phyloP scores from a whole-genome alignment of 176 grass and related monocot genomes.

The Areca catechu region DNA sequence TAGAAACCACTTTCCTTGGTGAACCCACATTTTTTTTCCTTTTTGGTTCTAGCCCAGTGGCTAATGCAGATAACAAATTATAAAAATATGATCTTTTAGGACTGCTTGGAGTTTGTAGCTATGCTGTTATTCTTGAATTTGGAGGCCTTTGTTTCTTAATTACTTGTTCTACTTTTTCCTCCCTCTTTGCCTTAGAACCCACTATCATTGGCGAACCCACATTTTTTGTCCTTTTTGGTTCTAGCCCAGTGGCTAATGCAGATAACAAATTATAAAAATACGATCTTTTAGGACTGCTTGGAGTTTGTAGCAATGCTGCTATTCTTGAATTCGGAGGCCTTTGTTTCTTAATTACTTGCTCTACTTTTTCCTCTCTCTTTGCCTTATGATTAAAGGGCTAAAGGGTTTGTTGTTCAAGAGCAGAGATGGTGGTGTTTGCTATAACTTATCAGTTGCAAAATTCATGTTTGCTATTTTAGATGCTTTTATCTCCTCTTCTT shows the following conservation, averaged over 20 bases:
- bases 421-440: too few species aligned
- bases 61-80: too few species aligned
- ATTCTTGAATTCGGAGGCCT: slow-evolving; percentile 3
- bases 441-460: too few species aligned
- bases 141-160: slow-evolving; percentile 1
- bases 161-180: neutral
- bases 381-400: too few species aligned
- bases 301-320: neutral
- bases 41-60: too few species aligned
- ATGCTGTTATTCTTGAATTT: neutral
- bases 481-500: neutral
- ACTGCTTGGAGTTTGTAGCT: slow-evolving; percentile 8
- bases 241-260: too few species aligned
- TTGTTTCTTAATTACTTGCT: neutral
- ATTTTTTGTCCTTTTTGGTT: too few species aligned
- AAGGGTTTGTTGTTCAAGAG: too few species aligned
- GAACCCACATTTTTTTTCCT: too few species aligned
- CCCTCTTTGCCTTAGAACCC: neutral
- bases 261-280: slow-evolving; percentile 8
- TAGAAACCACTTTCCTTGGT: too few species aligned
- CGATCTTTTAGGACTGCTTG: slow-evolving; percentile 13
- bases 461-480: too few species aligned
- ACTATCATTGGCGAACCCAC: too few species aligned
- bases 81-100: slow-evolving; percentile 12
- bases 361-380: neutral